Evolutionary conservation across 2,329 filamentous ascomycete genomes (phyloP).

Genomic region (Fusarium redolens): DNA sequence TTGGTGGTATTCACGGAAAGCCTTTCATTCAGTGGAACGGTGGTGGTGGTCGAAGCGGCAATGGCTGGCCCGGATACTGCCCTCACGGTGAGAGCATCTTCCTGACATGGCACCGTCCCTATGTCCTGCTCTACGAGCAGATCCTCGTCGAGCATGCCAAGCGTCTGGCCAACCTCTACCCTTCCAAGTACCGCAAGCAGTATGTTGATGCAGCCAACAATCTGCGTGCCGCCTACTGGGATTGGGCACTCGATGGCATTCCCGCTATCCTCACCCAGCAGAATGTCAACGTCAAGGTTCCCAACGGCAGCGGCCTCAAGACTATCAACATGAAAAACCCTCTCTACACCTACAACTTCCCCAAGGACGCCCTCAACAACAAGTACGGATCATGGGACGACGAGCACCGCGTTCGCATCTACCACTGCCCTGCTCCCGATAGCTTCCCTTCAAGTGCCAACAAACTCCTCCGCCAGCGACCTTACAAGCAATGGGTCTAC

Average conservation of each 20-base stretch:
- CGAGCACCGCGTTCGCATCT: conserved; percentile 51
- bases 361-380: conserved; percentile 51
- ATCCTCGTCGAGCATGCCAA: conserved; percentile 59
- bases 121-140: conserved; percentile 68
- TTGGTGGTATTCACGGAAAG: conserved; percentile 60
- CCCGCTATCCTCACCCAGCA: conserved; percentile 54
- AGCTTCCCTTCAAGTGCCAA: conserved; percentile 57
- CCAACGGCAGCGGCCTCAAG: conserved; percentile 49
- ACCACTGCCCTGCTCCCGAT: conserved; percentile 52
- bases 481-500: conserved; percentile 57
- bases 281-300: conserved; percentile 55
- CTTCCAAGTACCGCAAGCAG: conserved; percentile 43
- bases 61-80: conserved; percentile 57
- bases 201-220: conserved; percentile 60
- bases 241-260: conserved; percentile 61
- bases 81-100: conserved; percentile 63
- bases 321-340: conserved; percentile 60
- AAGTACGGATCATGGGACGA: conserved; percentile 52
- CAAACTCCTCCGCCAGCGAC: conserved; percentile 44
- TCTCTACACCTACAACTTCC: conserved; percentile 63
- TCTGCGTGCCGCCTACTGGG: conserved; percentile 65
- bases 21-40: conserved; percentile 57
- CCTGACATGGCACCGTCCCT: conserved; percentile 67
- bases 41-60: conserved; percentile 47
- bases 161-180: conserved; percentile 59